A percentile compares a stretch with the other conserved stretches of the same genome.
Evolutionary conservation across 2,329 filamentous ascomycete species (phyloP).

Genomic region (Fusarium ramigenum): DNA sequence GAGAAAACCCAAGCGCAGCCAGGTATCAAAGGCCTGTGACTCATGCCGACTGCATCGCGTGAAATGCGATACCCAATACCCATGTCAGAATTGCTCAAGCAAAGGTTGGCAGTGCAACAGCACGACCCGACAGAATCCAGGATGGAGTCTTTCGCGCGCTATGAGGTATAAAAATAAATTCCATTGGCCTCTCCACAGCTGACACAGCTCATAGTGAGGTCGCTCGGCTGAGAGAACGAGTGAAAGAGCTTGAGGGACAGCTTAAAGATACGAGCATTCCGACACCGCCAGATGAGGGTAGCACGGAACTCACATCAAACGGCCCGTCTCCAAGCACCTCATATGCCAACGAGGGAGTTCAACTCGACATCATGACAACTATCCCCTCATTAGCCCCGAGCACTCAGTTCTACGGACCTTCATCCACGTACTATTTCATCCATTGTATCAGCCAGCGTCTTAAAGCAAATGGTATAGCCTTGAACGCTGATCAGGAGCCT

Average conservation of each 20-base stretch:
- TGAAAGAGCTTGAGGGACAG: not conserved
- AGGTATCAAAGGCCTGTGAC: not conserved
- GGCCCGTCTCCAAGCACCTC: accelerated
- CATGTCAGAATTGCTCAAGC: not conserved
- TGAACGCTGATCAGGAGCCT: accelerated
- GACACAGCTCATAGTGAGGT: not conserved
- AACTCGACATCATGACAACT: accelerated
- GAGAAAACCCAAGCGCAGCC: not conserved
- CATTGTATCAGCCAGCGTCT: not conserved
- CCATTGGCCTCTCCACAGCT: too few species aligned
- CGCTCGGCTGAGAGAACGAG: not conserved
- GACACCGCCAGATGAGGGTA: accelerated
- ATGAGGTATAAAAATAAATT: not conserved
- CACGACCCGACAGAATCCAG: not conserved
- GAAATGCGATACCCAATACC: not conserved
- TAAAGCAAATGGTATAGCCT: accelerated
- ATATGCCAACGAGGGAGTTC: not conserved
- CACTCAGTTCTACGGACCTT: not conserved
- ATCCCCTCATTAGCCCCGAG: not conserved
- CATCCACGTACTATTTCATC: not conserved
- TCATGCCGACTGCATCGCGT: not conserved
- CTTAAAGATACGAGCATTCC: not conserved
- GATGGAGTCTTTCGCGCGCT: not conserved
- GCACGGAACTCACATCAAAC: accelerated
- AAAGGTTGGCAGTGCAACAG: not conserved